Percentiles rank a stretch among this genome's conserved stretches.
phyloP scores from a whole-genome alignment of 768 basidiomycete genomes.

The Suillus bovinus region DNA sequence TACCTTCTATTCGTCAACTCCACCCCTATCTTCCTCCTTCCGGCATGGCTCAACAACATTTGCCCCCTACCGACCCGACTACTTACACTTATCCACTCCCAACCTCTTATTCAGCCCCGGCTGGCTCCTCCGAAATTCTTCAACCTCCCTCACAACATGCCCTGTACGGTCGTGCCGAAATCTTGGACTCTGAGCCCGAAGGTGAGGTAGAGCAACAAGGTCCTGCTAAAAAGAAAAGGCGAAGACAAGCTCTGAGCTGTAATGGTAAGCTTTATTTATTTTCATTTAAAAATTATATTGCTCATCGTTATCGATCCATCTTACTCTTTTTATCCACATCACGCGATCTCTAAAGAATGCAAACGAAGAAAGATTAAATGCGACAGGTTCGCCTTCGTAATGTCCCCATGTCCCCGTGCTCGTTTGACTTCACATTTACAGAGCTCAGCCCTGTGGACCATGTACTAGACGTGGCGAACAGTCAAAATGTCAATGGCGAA shows the following conservation, averaged over 20 bases:
- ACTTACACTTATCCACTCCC: conserved; percentile 29
- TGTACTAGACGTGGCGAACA: conserved; percentile 81
- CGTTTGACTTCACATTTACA: conserved; percentile 35
- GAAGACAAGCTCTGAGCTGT: conserved; percentile 81
- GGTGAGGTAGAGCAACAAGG: conserved; percentile 49
- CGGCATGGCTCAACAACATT: conserved; percentile 33
- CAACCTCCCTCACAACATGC: conserved; percentile 19
- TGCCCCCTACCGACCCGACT: conserved; percentile 27
- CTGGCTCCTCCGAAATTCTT: conserved; percentile 30
- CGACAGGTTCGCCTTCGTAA: conserved; percentile 54
- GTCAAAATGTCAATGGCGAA: conserved; percentile 80
- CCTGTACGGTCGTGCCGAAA: conserved; percentile 36
- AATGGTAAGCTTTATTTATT: conserved; percentile 56
- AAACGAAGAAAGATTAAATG: conserved; percentile 88
- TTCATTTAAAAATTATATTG: conserved; percentile 24
- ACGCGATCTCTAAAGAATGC: conserved; percentile 54
- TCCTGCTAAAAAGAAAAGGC: conserved; percentile 80
- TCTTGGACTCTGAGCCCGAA: conserved; percentile 58
- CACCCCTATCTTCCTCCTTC: conserved; percentile 66
- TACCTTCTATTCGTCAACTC: conserved; percentile 70
- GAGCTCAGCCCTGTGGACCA: conserved; percentile 79
- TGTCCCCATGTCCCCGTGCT: conserved; percentile 9
- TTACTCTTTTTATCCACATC: conserved; percentile 15
- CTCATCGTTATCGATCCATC: conserved; percentile 22
- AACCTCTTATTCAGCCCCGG: conserved; percentile 22